Evolutionary conservation across 495 filamentous ascomycete species (phyloP).

Genomic region (Penicillium manginii): DNA sequence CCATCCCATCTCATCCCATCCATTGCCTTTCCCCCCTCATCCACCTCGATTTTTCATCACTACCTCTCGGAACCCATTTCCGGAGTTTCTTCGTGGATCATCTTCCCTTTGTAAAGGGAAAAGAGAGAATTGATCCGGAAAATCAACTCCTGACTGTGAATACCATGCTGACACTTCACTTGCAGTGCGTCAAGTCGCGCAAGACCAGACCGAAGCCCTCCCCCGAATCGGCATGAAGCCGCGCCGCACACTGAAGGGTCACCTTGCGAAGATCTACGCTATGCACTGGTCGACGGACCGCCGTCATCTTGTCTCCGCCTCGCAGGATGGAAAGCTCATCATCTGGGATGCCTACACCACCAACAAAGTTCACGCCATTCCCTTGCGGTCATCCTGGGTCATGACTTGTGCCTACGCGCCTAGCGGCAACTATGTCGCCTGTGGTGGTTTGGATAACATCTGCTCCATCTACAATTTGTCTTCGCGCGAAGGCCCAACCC

Average conservation of each 20-base stretch:
- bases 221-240: slow-evolving; percentile 95
- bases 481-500: slow-evolving; percentile 91
- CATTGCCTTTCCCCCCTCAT: background rate
- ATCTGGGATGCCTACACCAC: slow-evolving; percentile 99
- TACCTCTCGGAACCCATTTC: slow-evolving; percentile 6
- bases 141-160: background rate
- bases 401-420: slow-evolving; percentile 99
- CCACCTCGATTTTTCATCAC: background rate
- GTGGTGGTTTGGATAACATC: slow-evolving; percentile 98
- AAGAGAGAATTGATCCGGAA: background rate
- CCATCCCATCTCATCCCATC: slow-evolving; percentile 5
- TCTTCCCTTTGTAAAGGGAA: background rate
- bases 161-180: slow-evolving; percentile 23
- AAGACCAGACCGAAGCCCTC: slow-evolving; percentile 83
- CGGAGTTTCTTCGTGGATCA: background rate
- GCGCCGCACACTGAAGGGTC: slow-evolving; percentile 92
- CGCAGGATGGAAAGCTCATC: slow-evolving; percentile 98
- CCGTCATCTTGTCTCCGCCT: slow-evolving; percentile 95
- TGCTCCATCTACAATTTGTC: slow-evolving; percentile 99
- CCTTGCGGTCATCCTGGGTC: slow-evolving; percentile 97
- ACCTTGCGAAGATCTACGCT: slow-evolving; percentile 98
- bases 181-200: slow-evolving; percentile 88
- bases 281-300: slow-evolving; percentile 99
- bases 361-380: slow-evolving; percentile 99
- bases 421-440: slow-evolving; percentile 97